These are phyloP conservation scores for Houttuynia cordata DNA, from an alignment of 164 flowering plant species.

Conservation along the genomic window DNA sequence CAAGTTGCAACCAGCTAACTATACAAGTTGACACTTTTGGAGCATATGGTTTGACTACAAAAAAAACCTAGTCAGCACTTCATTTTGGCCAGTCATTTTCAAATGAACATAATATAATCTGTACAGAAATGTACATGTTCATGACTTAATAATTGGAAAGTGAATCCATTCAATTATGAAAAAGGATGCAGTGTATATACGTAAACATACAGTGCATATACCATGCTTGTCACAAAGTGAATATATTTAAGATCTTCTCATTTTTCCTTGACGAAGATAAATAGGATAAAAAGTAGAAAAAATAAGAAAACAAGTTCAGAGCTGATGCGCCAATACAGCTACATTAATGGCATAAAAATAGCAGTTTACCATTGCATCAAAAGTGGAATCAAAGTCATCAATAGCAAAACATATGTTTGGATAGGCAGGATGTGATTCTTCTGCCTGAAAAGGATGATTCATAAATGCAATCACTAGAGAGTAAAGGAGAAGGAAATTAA, in stretches of 20 bases:
- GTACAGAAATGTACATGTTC: neutral
- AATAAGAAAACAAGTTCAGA: neutral
- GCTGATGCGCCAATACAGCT: neutral
- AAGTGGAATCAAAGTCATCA: conserved; percentile 97
- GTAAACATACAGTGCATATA: too few relatives aligned
- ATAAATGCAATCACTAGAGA: conserved; percentile 2
- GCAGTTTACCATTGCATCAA: conserved; percentile 81
- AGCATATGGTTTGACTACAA: too few relatives aligned
- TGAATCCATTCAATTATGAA: neutral
- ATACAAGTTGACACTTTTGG: too few relatives aligned
- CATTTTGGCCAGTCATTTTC: too few relatives aligned
- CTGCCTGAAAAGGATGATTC: conserved; percentile 52
- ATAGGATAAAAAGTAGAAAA: too few relatives aligned
- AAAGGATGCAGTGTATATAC: too few relatives aligned
- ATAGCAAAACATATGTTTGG: conserved; percentile 98
- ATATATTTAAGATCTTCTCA: too few relatives aligned
- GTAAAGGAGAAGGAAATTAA: neutral
- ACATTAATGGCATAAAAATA: neutral
- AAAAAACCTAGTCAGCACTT: too few relatives aligned
- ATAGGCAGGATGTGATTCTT: conserved; percentile 85
- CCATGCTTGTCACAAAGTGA: too few relatives aligned
- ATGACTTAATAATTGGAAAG: neutral
- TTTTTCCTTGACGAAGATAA: too few relatives aligned
- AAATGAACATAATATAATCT: neutral
- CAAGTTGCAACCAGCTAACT: too few relatives aligned